A percentile compares a stretch with the other conserved stretches of the same genome.
Evolutionary conservation across 345 rosid species (phyloP).

Genomic region (thale cress (Arabidopsis thaliana)): DNA sequence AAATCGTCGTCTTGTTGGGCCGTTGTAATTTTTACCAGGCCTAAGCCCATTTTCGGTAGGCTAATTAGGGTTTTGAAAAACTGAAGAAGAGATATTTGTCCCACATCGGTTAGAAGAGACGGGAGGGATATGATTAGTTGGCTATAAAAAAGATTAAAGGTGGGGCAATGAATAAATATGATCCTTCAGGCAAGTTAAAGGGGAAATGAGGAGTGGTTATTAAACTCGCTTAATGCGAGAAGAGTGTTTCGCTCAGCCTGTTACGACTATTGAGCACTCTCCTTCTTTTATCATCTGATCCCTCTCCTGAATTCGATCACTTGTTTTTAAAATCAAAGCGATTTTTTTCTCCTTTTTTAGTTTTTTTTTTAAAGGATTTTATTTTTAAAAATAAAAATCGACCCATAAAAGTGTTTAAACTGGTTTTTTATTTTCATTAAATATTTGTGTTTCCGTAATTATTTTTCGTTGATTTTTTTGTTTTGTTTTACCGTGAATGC

Average conservation of each 20-base stretch:
- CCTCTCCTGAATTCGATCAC: not conserved
- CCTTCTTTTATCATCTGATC: constrained; percentile 22
- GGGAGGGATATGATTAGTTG: not conserved
- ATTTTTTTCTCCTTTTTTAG: not conserved
- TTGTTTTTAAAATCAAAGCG: not conserved
- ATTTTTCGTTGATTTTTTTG: too few relatives aligned
- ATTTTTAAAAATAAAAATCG: not conserved
- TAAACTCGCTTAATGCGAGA: constrained; percentile 10
- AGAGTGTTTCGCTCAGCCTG: constrained; percentile 31
- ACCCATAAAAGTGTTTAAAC: not conserved
- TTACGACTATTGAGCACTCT: constrained; percentile 34
- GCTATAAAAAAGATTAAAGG: not conserved
- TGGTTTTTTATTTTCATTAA: too few relatives aligned
- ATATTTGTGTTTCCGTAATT: too few relatives aligned
- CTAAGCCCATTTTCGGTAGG: too few relatives aligned
- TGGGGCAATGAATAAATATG: not conserved
- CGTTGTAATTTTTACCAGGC: too few relatives aligned
- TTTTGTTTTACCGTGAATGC: too few relatives aligned
- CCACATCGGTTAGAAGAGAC: not conserved
- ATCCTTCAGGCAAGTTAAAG: constrained; percentile 35
- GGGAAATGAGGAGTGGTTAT: constrained; percentile 26
- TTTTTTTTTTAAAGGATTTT: not conserved
- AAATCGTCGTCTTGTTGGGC: too few relatives aligned
- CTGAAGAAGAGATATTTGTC: not conserved
- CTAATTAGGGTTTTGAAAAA: not conserved